phyloP scores from a whole-genome alignment of 805 yeast genomes.

The Crinitomyces ghanaensis region DNA sequence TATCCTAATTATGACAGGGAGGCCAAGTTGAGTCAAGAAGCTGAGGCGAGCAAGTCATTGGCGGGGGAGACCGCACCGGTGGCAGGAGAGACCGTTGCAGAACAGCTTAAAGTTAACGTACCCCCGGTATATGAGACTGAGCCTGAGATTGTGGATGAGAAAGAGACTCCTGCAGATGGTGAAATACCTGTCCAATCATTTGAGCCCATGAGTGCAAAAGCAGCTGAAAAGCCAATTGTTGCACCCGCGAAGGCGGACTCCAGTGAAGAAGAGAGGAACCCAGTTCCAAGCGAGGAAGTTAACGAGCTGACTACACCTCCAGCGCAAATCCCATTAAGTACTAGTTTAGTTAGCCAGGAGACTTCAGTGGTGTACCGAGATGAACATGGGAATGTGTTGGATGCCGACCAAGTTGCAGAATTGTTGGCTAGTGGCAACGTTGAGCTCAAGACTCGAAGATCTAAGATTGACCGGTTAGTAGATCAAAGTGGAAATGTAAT shows the following conservation, averaged over 20 bases:
- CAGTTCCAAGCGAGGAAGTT: too few species aligned
- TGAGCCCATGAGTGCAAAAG: neutral
- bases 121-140: conserved; percentile 2
- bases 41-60: too few species aligned
- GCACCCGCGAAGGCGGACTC: neutral
- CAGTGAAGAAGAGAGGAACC: neutral
- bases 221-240: neutral
- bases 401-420: conserved; percentile 13
- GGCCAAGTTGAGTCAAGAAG: neutral
- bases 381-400: conserved; percentile 28
- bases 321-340: neutral
- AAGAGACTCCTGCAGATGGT: conserved; percentile 1
- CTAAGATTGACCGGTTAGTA: conserved; percentile 3
- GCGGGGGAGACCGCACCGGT: conserved; percentile 1
- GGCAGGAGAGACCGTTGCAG: conserved; percentile 2
- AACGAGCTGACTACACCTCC: too few species aligned
- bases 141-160: conserved; percentile 3
- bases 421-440: conserved; percentile 11
- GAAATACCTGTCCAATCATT: neutral
- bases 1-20: conserved; percentile 16
- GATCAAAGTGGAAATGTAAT: conserved; percentile 11
- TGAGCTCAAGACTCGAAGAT: conserved; percentile 9
- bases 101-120: conserved; percentile 1
- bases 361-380: conserved; percentile 25
- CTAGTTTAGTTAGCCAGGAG: neutral